phyloP scores from a whole-genome alignment of 1,284 basidiomycete species.

The Malassezia equina region DNA sequence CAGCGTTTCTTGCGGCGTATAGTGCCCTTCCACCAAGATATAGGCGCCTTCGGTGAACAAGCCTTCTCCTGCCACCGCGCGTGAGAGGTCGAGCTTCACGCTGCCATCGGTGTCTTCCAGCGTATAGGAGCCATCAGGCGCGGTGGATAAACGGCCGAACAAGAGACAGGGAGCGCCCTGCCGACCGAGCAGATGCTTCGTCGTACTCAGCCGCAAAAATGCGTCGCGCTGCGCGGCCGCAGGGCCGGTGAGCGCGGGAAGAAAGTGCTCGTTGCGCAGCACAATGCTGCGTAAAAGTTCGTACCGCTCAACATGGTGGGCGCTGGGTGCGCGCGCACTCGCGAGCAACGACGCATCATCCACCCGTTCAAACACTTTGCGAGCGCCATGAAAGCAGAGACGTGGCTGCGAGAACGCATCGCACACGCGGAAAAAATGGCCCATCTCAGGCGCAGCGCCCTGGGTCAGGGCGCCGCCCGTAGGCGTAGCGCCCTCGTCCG shows the following conservation, averaged over 20 bases:
- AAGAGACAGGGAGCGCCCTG: constrained; percentile 81
- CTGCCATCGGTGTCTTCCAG: constrained; percentile 87
- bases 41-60: constrained; percentile 93
- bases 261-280: constrained; percentile 44
- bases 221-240: constrained; percentile 15
- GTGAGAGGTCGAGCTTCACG: constrained; percentile 78
- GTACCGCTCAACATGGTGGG: constrained; percentile 30
- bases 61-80: constrained; percentile 77
- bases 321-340: constrained; percentile 22
- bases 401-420: constrained; percentile 89
- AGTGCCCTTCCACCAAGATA: constrained; percentile 89
- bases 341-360: constrained; percentile 23
- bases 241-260: constrained; percentile 31
- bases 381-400: constrained; percentile 74
- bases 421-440: constrained; percentile 71
- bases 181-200: constrained; percentile 86
- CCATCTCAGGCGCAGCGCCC: constrained; percentile 64
- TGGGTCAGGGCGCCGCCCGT: constrained; percentile 20
- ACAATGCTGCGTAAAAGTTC: constrained; percentile 34
- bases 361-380: constrained; percentile 63
- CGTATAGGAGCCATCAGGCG: constrained; percentile 77
- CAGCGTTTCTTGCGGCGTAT: constrained; percentile 79
- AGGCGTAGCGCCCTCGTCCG: constrained; percentile 14
- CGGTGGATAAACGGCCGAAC: constrained; percentile 81
- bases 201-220: constrained; percentile 65